Evolutionary conservation across 1,284 basidiomycete species (phyloP).

Genomic region (Coniferiporia sulphurascens): DNA sequence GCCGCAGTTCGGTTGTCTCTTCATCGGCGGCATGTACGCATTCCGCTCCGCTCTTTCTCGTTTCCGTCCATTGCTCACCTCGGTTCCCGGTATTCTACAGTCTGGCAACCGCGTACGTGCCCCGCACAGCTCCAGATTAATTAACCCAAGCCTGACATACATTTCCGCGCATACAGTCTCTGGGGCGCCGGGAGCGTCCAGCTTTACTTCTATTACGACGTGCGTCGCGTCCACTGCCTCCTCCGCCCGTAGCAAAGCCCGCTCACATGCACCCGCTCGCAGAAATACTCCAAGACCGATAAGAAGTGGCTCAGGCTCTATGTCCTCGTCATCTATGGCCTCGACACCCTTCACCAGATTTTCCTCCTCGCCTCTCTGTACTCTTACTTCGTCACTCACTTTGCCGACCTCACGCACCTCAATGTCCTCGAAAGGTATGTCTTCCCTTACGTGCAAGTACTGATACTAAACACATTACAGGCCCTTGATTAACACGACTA

Average conservation of each 20-base stretch:
- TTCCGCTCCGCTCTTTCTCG: too few relatives aligned
- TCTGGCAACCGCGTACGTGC: too few relatives aligned
- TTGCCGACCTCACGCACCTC: too few relatives aligned
- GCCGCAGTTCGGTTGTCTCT: too few relatives aligned
- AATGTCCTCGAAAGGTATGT: not conserved
- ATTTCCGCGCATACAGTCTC: not conserved
- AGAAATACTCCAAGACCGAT: not conserved
- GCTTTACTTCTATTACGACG: conserved; percentile 14
- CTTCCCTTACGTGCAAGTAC: not conserved
- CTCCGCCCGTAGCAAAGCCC: too few relatives aligned
- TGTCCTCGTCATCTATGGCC: not conserved
- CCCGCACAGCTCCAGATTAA: too few relatives aligned
- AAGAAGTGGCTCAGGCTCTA: not conserved
- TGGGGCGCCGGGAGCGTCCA: conserved; percentile 13
- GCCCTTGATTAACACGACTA: not conserved
- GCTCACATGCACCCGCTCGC: too few relatives aligned
- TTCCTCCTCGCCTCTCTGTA: conserved; percentile 3
- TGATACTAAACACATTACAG: too few relatives aligned
- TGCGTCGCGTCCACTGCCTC: too few relatives aligned
- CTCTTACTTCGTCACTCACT: conserved; percentile 7
- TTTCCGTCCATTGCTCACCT: too few relatives aligned
- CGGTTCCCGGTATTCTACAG: too few relatives aligned
- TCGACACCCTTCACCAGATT: conserved; percentile 8
- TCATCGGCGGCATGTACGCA: too few relatives aligned
- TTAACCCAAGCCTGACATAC: not conserved